A percentile compares a stretch with the other conserved stretches of the same genome.
Conservation (phyloP, 352 stramenopile genomes). For the Stramenopiles sp. region DNA sequence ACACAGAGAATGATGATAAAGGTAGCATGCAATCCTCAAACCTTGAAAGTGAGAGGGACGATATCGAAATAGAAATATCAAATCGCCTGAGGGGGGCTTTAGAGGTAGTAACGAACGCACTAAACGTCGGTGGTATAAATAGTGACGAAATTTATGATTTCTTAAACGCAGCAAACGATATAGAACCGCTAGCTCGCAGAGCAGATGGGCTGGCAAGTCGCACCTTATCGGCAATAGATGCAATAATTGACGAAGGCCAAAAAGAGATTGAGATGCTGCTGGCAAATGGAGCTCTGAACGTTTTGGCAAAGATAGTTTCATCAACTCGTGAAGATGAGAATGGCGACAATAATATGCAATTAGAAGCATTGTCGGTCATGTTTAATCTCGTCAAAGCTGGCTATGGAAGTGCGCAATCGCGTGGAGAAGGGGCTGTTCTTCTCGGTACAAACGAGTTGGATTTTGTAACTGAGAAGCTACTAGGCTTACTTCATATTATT, state of each 20-base stretch:
- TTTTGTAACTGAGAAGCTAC: not conserved
- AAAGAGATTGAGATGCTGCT: not conserved
- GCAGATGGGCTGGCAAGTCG: not conserved
- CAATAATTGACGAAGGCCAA: not conserved
- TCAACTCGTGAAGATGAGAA: not conserved
- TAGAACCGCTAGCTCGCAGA: not conserved
- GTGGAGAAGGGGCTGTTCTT: not conserved
- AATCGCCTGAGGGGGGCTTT: not conserved
- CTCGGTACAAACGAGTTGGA: not conserved
- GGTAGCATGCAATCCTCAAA: not conserved
- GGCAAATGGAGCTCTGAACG: not conserved
- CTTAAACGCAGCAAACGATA: not conserved
- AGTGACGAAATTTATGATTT: not conserved
- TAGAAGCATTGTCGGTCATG: not conserved
- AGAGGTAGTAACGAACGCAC: not conserved
- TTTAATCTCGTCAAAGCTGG: no score
- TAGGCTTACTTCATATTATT: not conserved
- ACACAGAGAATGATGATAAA: not conserved
- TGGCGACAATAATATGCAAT: not conserved
- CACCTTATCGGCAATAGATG: not conserved
- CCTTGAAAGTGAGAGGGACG: not conserved
- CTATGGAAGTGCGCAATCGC: not conserved
- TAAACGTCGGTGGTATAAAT: not conserved
- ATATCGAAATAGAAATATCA: not conserved
- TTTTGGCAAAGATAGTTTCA: not conserved